A percentile compares a stretch with the other conserved stretches of the same genome.
Conservation (phyloP, 2,329 filamentous ascomycete species). For the Aureobasidium sp. region DNA sequence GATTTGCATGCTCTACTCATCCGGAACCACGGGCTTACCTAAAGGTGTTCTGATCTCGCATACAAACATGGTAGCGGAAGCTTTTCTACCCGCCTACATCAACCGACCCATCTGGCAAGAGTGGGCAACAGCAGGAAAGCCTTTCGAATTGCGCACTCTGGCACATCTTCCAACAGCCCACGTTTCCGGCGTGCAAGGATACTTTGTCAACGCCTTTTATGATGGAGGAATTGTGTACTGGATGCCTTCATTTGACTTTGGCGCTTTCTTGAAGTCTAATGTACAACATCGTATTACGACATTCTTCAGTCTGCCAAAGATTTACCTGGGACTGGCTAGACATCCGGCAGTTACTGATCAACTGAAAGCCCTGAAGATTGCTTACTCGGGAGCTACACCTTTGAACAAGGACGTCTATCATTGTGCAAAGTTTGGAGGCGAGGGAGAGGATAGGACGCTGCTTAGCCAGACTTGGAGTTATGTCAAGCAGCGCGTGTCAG, state of each 20-base stretch:
- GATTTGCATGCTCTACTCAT: slow-evolving; percentile 38
- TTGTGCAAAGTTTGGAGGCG: slow-evolving; percentile 43
- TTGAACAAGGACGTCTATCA: slow-evolving; percentile 29
- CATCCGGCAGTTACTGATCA: slow-evolving; percentile 41
- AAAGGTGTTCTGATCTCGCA: slow-evolving; percentile 31
- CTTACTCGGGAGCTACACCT: slow-evolving; percentile 34
- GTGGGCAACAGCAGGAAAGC: background rate
- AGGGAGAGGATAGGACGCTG: slow-evolving; percentile 34
- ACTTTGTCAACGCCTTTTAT: slow-evolving; percentile 33
- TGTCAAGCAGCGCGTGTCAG: slow-evolving; percentile 30
- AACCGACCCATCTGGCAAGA: slow-evolving; percentile 12
- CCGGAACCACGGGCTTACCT: slow-evolving; percentile 40
- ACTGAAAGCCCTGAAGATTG: slow-evolving; percentile 27
- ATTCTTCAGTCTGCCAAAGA: slow-evolving; percentile 54
- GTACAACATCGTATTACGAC: slow-evolving; percentile 43
- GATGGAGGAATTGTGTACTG: slow-evolving; percentile 44
- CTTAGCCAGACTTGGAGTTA: slow-evolving; percentile 49
- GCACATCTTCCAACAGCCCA: slow-evolving; percentile 35
- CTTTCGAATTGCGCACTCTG: slow-evolving; percentile 26
- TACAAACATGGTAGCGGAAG: slow-evolving; percentile 21
- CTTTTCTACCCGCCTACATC: background rate
- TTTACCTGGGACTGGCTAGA: slow-evolving; percentile 53
- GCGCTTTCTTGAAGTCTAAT: slow-evolving; percentile 46
- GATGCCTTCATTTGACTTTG: slow-evolving; percentile 55
- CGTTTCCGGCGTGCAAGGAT: slow-evolving; percentile 34